Conservation (phyloP, 306 rosid genomes). For the Begonia peltatifolia region DNA sequence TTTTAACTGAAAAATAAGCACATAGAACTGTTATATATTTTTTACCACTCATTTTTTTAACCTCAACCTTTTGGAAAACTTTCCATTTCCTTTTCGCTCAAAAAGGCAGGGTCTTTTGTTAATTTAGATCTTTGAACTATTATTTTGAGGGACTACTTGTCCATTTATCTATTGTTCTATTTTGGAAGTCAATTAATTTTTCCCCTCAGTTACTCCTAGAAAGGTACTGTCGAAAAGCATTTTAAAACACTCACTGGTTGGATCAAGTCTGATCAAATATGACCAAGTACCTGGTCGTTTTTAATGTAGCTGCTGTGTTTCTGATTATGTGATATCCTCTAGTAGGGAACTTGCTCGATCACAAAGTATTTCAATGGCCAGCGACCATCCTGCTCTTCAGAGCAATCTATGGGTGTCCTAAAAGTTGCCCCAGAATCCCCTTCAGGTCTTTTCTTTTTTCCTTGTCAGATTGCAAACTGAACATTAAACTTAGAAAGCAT, state of each 20-base stretch:
- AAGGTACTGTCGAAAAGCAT: not conserved
- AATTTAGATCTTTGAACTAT: too few relatives aligned
- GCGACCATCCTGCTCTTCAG: conserved; percentile 21
- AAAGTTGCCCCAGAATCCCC: conserved; percentile 41
- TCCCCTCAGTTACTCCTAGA: not conserved
- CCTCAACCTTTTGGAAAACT: too few relatives aligned
- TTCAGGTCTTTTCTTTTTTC: conserved; percentile 36
- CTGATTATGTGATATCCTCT: conserved; percentile 9
- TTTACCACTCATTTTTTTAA: too few relatives aligned
- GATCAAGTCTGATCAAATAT: not conserved
- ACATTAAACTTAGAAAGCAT: too few relatives aligned
- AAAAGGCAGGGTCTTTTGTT: too few relatives aligned
- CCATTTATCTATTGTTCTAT: too few relatives aligned
- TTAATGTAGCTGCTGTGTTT: not conserved
- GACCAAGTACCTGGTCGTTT: not conserved
- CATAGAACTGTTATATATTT: too few relatives aligned
- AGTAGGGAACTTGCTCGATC: conserved; percentile 74
- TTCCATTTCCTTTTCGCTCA: too few relatives aligned
- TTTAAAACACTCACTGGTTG: not conserved
- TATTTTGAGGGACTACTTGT: too few relatives aligned
- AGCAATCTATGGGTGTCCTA: conserved; percentile 21
- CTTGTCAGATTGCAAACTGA: conserved; percentile 1
- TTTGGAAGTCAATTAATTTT: not conserved
- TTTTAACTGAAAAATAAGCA: too few relatives aligned
- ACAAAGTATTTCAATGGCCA: conserved; percentile 58